Evolutionary conservation across 108 stramenopile species (phyloP), one percentile per base, ranked within the genome.

Genomic region (Craspedostauros australis): DNA sequence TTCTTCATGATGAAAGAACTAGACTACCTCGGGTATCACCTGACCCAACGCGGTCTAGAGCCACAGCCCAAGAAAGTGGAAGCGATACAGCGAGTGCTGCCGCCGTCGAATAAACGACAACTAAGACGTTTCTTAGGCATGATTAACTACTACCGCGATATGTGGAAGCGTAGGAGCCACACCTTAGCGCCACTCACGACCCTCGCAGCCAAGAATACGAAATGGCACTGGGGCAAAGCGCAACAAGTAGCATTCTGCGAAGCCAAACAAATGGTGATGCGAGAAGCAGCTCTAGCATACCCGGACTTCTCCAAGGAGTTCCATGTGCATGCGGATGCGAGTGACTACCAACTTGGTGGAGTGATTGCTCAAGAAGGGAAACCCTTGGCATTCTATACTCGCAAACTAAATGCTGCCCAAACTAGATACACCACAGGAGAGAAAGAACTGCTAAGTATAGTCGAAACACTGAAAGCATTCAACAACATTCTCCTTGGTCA

Each of bases 381-480:
- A 27, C 77, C 77, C 0, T 24, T 67, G 16, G 69, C 65, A 1
- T 73, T 70, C 43, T 70, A 70, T 36, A 64, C 58, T 20, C 21
- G 72, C 5, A 74, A 78, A 49, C 46, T 70, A 14, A 64, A 43
- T 31, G 21, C 27, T 9, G 57, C 73, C 1, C 73, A 71, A 41
- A 44, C 22, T n/a, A 58, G 46, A 19, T 75, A 75, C 26, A 60
- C 54, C 20, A 38, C 54, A 9, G 55, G 61, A 4, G 68, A 80
- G 46, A 40, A 51, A 19, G 74, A 80, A 66, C 38, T 80, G 0
- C 37, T 80, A 11, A 45, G 62, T 12, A 70, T 73, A 14, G 64
- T 73, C 12, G 79, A 80, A 70, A 59, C 56, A 19, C 26, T 80
- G 4, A 76, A 73, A 46, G 79, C 73, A 56, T 70, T 53, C 53